These are phyloP conservation scores for Hymenoscyphus infarciens DNA, from an alignment of 2,329 filamentous ascomycete species.

Conservation along the genomic window DNA sequence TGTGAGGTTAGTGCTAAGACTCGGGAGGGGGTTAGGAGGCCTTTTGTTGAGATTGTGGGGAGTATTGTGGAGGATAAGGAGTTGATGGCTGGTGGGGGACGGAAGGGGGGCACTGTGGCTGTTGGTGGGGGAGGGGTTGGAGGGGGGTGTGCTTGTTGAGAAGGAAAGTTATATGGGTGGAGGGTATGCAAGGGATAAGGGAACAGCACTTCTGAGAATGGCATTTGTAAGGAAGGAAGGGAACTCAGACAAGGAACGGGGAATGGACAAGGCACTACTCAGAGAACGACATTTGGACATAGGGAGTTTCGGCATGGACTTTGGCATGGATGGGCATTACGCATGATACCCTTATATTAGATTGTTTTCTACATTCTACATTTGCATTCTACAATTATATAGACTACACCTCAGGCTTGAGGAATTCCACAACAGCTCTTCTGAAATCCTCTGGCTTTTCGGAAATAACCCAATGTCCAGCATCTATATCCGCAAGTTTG, in stretches of 20 bases:
- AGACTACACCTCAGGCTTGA: conserved; percentile 46
- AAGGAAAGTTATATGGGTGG: neutral
- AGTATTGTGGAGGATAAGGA: conserved; percentile 45
- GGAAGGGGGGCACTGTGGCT: conserved; percentile 26
- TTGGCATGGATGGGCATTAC: conserved; percentile 19
- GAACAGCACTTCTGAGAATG: too few species aligned
- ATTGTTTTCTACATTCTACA: conserved; percentile 28
- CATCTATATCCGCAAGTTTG: conserved; percentile 67
- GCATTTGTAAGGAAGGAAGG: too few species aligned
- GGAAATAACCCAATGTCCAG: conserved; percentile 87
- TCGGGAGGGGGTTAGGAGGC: conserved; percentile 47
- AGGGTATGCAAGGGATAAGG: neutral
- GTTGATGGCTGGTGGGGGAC: conserved; percentile 35
- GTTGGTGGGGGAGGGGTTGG: conserved; percentile 21
- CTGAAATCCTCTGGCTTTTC: conserved; percentile 79
- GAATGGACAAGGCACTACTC: neutral
- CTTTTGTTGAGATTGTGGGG: conserved; percentile 51
- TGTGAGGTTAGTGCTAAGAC: conserved; percentile 54
- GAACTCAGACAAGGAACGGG: neutral
- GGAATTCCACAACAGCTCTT: conserved; percentile 61
- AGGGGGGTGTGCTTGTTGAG: conserved; percentile 29
- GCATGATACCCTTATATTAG: conserved; percentile 35
- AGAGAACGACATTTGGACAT: neutral
- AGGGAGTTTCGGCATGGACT: neutral
- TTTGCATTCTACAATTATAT: conserved; percentile 24